A percentile compares a stretch with the other conserved stretches of the same genome.
Conservation (phyloP, 148 eudicot species). For the Arbutus unedo region DNA sequence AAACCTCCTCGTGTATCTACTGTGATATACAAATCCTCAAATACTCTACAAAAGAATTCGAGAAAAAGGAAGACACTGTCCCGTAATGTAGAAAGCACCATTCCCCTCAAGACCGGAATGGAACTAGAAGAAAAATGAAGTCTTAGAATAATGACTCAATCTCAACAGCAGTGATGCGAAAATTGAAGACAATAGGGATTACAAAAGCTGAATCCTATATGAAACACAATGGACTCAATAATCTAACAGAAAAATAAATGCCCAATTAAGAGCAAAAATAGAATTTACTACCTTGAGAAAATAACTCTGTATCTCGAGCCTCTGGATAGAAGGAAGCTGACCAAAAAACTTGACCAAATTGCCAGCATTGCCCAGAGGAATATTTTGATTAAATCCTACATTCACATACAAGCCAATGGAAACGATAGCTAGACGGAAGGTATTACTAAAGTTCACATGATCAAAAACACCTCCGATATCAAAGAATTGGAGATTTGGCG, state of each 20-base stretch:
- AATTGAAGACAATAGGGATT: not conserved
- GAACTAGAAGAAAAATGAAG: not conserved
- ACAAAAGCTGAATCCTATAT: not conserved
- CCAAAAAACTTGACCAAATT: conserved; percentile 68
- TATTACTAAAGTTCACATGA: conserved; percentile 52
- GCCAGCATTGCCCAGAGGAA: conserved; percentile 40
- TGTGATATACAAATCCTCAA: not conserved
- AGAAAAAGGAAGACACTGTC: not conserved
- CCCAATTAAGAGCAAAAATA: not conserved
- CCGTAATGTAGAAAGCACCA: not conserved
- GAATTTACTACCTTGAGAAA: conserved; percentile 60
- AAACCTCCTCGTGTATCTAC: not conserved
- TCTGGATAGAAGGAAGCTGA: conserved; percentile 59
- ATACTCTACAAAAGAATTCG: not conserved
- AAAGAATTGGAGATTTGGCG: conserved; percentile 82
- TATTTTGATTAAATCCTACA: conserved; percentile 33
- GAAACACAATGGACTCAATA: not conserved
- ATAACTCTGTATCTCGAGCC: conserved; percentile 83
- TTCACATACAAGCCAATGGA: conserved; percentile 69
- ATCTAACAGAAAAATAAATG: not conserved
- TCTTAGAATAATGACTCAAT: not conserved
- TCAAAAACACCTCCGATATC: conserved; percentile 77
- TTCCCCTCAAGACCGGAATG: not conserved
- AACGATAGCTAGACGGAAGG: conserved; percentile 50
- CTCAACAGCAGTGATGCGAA: not conserved